phyloP scores from a whole-genome alignment of 2,329 filamentous ascomycete species.

The Alternaria panax region DNA sequence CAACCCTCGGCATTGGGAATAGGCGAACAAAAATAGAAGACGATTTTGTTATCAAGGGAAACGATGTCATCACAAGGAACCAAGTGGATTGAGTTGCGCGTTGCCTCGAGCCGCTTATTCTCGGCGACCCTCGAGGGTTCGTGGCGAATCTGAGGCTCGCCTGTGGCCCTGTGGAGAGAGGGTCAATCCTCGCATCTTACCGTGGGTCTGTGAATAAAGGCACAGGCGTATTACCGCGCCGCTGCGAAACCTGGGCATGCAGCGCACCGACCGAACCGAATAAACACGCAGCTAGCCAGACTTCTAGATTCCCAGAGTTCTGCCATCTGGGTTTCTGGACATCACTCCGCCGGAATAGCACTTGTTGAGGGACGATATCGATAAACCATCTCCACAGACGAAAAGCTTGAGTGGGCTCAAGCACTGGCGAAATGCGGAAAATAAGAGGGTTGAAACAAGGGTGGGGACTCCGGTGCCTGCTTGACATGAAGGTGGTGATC shows the following conservation, averaged over 20 bases:
- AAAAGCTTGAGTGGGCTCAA: constrained; percentile 16
- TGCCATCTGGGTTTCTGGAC: not conserved
- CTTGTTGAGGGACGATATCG: constrained; percentile 11
- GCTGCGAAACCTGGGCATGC: not conserved
- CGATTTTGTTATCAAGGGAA: not conserved
- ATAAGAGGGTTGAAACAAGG: constrained; percentile 15
- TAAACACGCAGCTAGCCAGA: not conserved
- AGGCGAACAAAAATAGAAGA: not conserved
- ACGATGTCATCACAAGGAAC: not conserved
- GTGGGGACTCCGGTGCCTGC: not conserved
- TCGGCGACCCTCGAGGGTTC: not conserved
- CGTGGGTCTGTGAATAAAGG: not conserved
- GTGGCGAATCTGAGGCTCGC: not conserved
- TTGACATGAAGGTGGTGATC: constrained; percentile 3
- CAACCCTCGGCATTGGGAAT: not conserved
- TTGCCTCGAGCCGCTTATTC: constrained; percentile 1
- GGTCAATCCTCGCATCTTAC: constrained; percentile 3
- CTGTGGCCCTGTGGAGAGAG: not conserved
- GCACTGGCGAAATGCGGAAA: constrained; percentile 7
- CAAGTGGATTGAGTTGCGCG: constrained; percentile 1
- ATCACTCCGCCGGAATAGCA: not conserved
- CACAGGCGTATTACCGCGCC: not conserved
- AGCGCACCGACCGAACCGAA: constrained; percentile 1
- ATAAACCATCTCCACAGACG: constrained; percentile 7
- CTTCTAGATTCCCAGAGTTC: not conserved